Percentiles rank a stretch among this genome's conserved stretches.
Evolutionary conservation across 345 rosid species (phyloP).

Genomic region (Syzygium aqueum): DNA sequence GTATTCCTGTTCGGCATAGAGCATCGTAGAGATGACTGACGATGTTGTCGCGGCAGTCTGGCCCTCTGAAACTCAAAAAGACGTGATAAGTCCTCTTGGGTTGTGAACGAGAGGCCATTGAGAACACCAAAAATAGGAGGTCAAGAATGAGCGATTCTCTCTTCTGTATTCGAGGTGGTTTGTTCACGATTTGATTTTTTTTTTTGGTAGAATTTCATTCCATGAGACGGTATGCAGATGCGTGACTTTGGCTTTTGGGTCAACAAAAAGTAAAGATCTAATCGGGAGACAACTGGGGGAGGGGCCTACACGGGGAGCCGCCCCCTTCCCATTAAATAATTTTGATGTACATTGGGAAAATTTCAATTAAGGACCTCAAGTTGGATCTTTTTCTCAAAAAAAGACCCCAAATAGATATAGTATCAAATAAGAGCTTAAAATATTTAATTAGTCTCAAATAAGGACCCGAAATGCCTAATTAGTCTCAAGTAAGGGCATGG

Average conservation of each 20-base stretch:
- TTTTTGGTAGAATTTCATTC: too few species aligned
- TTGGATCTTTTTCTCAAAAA: too few species aligned
- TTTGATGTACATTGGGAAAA: too few species aligned
- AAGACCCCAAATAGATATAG: too few species aligned
- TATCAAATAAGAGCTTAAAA: too few species aligned
- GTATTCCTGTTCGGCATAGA: background rate
- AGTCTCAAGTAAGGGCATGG: too few species aligned
- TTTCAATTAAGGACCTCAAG: too few species aligned
- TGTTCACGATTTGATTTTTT: background rate
- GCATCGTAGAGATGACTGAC: background rate
- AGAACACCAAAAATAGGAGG: background rate
- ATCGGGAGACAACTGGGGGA: background rate
- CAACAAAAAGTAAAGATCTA: background rate
- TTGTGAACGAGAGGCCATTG: background rate
- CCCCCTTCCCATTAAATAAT: too few species aligned
- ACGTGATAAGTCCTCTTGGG: background rate
- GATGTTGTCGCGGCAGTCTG: background rate
- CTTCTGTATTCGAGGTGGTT: background rate
- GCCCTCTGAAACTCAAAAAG: background rate
- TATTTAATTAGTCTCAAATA: too few species aligned
- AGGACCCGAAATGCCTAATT: too few species aligned
- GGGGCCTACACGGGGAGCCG: too few species aligned
- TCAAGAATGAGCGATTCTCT: background rate
- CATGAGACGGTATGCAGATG: background rate
- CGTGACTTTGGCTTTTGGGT: background rate